Percentiles rank a stretch among this genome's conserved stretches.
These are phyloP conservation scores for Debaryomycetaceae sp. DNA, from an alignment of 1,139 yeast genomes.

Conservation along the genomic window DNA sequence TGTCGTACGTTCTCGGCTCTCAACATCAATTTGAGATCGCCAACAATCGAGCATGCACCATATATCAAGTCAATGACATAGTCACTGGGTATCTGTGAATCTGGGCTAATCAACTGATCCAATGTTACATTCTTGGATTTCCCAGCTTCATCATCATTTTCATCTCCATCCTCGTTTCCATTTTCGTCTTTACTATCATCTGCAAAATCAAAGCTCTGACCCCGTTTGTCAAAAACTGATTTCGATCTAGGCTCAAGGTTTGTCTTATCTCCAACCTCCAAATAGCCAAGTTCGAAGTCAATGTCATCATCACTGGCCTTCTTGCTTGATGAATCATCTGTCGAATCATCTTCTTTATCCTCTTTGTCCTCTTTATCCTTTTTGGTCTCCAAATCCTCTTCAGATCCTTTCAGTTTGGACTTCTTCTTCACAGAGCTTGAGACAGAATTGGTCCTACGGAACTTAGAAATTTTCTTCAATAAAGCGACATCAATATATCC, in stretches of 20 bases:
- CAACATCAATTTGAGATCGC: constrained; percentile 62
- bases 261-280: constrained; percentile 23
- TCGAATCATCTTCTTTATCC: constrained; percentile 12
- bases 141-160: constrained; percentile 11
- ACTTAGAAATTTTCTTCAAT: constrained; percentile 43
- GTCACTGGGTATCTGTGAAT: constrained; percentile 52
- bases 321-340: constrained; percentile 19
- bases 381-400: constrained; percentile 7
- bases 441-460: constrained; percentile 19
- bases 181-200: constrained; percentile 5
- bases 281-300: constrained; percentile 26
- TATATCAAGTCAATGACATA: constrained; percentile 54
- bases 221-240: constrained; percentile 35
- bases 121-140: constrained; percentile 31
- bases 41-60: constrained; percentile 57
- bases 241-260: constrained; percentile 32
- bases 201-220: constrained; percentile 4
- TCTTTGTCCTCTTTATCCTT: constrained; percentile 8
- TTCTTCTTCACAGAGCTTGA: constrained; percentile 3
- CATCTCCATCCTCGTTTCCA: constrained; percentile 7
- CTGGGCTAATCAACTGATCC: constrained; percentile 52
- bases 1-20: constrained; percentile 61
- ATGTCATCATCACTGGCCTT: constrained; percentile 23
- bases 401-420: background rate
- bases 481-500: constrained; percentile 59